phyloP scores from a whole-genome alignment of 2,329 filamentous ascomycete species.

The Pyrenophora seminiperda region DNA sequence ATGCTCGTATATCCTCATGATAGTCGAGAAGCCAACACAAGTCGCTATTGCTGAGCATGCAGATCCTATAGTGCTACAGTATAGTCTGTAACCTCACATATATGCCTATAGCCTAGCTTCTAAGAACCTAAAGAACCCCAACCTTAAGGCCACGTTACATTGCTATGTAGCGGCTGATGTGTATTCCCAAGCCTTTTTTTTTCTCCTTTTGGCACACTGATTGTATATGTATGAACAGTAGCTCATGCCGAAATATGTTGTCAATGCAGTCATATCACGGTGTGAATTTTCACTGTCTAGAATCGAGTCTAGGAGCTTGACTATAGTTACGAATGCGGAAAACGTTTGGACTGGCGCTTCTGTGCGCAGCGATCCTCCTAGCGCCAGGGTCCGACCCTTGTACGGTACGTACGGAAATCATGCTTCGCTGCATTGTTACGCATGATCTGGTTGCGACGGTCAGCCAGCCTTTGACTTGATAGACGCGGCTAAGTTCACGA shows the following conservation, averaged over 20 bases:
- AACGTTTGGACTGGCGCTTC: slow-evolving; percentile 22
- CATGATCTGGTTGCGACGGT: slow-evolving; percentile 16
- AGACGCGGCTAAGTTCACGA: slow-evolving; percentile 3
- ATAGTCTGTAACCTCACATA: slow-evolving; percentile 29
- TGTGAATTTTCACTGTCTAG: slow-evolving; percentile 16
- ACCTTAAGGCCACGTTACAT: slow-evolving; percentile 5
- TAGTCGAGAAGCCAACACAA: slow-evolving; percentile 15
- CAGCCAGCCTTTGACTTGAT: slow-evolving; percentile 6
- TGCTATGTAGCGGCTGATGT: slow-evolving; percentile 16
- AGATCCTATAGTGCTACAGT: slow-evolving; percentile 25
- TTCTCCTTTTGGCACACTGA: slow-evolving; percentile 7
- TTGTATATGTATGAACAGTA: slow-evolving; percentile 25
- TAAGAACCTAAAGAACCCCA: slow-evolving; percentile 8
- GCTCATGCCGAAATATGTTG: slow-evolving; percentile 25
- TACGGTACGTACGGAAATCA: slow-evolving; percentile 8
- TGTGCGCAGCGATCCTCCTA: slow-evolving; percentile 25
- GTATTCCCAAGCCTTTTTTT: slow-evolving; percentile 13
- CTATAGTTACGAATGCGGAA: slow-evolving; percentile 22
- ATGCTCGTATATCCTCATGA: slow-evolving; percentile 7
- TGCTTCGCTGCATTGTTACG: slow-evolving; percentile 24
- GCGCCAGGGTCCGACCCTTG: slow-evolving; percentile 16
- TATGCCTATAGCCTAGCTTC: slow-evolving; percentile 22
- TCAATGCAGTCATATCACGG: slow-evolving; percentile 1
- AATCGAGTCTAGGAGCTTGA: slow-evolving; percentile 19
- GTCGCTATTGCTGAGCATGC: slow-evolving; percentile 18